Evolutionary conservation across 139 green algal species (phyloP), one percentile per base, ranked within the genome.

Genomic region (Chlamydomonas schloesseri): DNA sequence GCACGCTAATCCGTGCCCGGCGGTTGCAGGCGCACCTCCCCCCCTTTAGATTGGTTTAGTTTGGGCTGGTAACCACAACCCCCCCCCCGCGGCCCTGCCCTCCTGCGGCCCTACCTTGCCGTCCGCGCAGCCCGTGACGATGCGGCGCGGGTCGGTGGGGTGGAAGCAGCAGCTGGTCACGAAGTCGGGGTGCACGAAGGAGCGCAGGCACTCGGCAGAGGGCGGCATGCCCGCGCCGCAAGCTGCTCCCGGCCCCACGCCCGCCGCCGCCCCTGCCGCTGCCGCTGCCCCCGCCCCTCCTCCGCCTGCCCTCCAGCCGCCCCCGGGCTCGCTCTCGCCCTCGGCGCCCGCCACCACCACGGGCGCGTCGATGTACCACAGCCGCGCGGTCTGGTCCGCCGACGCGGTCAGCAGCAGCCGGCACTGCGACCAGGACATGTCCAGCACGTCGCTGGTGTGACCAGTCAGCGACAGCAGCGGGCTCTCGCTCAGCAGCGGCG

Each of bases 311-410:
- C 20, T 8, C 55, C 8, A 2, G 2, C 8, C 55, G 55, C 55
- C 18, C 8, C 55, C 55, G 8, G 55, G 18, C 20, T 21, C 55
- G 8, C 9, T 11, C 55, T 2, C 20, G 2, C 8, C 55, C 9
- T 26, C 55, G 6, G 55, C 55, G 55, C 55, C 55, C 18, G n/a
- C 42, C 47, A 4, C 47, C 8, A 18, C 71, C 24, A 33, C 76
- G 28, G 82, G 64, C 80, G 96, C 94, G 50, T 76, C 91, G 34
- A 96, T 90, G 91, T 98, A 95, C 96, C 96, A 99, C 83, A 99
- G 89, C 53, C 96, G 92, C 62, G 98, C 96, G 24, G 91, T 96
- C 83, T 97, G 97, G 91, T 99, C 96, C 91, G 97, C 96, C 8
- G 92, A 97, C 0, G 93, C 91, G 0, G 91, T 95, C n/a, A 98